Evolutionary conservation across 257 asterid species (phyloP), one percentile per base, ranked within the genome.

Genomic region (Cynanchum wilfordii): DNA sequence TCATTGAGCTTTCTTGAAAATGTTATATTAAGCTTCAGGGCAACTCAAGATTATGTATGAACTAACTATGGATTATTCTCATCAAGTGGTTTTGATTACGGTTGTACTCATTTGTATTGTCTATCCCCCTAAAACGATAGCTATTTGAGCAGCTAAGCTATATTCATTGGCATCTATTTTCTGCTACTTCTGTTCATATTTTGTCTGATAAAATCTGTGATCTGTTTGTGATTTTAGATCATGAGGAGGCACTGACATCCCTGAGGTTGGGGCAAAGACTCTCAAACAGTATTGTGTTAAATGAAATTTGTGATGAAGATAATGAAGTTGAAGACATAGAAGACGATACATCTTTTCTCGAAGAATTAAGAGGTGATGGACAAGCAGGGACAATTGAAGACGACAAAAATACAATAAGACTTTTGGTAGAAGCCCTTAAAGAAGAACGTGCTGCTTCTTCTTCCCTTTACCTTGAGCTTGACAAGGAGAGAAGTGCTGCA

Each of bases 401-500:
- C 49, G 91, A 86, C 69, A 71, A 76, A 70, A 73, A 75, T 56
- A 59, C 77, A 55, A 77, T 84, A 52, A 85, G 79, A 62, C 45
- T 79, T 59, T 84, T 94, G 83, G 90, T 85, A 75, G 85, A 74
- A 79, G 89, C 83, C 55, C 91, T 94, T 44, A 84, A 81, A 70
- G 90, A 81, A 69, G 96, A 86, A 77, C 89, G 84, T 57, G 82
- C 88, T 62, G 85, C 86, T 68, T 58, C 66, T 63, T 44, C 57
- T 56, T 80, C 82, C 19, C 82, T 83, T 64, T 71, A 56, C 59
- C 65, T 75, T 22, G 99, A 94, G 81, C 99, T 94, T 59, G 97
- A 94, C 76, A 87, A 87, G 89, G 99, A 94, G 85, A 88, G 97
- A 84, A 86, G 82, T 83, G 93, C 99, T 33, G 95, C 99, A 30